These are phyloP conservation scores for Chrysophaeum taylorii DNA, from an alignment of 352 stramenopile genomes.

Conservation along the genomic window DNA sequence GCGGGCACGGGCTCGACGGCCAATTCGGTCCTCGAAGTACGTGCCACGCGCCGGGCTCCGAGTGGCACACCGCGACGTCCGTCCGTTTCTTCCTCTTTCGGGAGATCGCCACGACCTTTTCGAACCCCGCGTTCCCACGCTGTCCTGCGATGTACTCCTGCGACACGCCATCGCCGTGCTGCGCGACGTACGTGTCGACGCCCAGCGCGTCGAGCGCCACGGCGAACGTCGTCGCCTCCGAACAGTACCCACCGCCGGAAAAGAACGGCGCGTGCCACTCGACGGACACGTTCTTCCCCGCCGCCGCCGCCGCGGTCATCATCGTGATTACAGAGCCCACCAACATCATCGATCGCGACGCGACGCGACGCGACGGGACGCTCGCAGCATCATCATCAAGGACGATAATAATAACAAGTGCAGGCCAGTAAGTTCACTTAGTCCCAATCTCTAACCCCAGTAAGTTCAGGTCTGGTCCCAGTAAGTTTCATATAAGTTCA, in stretches of 20 bases:
- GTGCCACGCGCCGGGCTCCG: conserved; percentile 76
- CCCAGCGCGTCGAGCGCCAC: conserved; percentile 41
- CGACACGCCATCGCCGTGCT: conserved; percentile 45
- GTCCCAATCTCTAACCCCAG: too few relatives aligned
- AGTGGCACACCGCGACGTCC: conserved; percentile 71
- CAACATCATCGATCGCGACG: too few relatives aligned
- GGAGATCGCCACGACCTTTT: conserved; percentile 21
- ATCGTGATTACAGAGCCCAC: too few relatives aligned
- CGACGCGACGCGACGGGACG: too few relatives aligned
- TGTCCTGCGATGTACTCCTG: conserved; percentile 29
- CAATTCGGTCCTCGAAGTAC: conserved; percentile 15
- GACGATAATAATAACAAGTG: too few relatives aligned
- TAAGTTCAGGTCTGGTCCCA: too few relatives aligned
- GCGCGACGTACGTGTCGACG: conserved; percentile 24
- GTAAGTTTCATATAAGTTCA: too few relatives aligned
- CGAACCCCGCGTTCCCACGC: conserved; percentile 42
- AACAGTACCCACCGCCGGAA: conserved; percentile 77
- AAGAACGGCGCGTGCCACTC: conserved; percentile 77
- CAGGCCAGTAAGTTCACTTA: too few relatives aligned
- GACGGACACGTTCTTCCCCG: conserved; percentile 28
- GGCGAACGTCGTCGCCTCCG: conserved; percentile 72
- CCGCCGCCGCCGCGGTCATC: not conserved
- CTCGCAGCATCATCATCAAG: too few relatives aligned
- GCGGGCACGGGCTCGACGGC: conserved; percentile 5
- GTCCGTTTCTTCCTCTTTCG: conserved; percentile 30